Base-by-base conservation (phyloP, 129 eudicot genomes). In the Oenanthe sinensis region DNA sequence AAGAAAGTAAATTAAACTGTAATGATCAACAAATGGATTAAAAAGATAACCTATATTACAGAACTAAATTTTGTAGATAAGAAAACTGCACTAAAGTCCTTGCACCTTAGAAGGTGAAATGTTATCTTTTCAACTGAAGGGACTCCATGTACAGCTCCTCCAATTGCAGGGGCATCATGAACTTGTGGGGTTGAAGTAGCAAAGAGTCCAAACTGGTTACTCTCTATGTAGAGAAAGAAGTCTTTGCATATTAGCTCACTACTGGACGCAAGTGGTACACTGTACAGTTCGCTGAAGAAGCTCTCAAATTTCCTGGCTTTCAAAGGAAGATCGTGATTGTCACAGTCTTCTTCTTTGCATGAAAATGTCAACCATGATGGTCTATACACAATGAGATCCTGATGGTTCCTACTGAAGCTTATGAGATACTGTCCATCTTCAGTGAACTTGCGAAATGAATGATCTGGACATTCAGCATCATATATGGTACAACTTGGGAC, bases 171-270 rank as follows among this genome's bases (percentile, higher is more conserved):
- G 45, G 97, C 93, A 84, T 92, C 97, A 20, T 87, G 94, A 71
- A 89, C 84, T 86, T 90, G 99, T 43, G 97, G 90, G 67, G 96
- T 90, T 70, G 99, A 96, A 75, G 99, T 96, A 58, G 99, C 99
- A 80, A 96, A 96, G 45, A 96, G 81, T 68, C 99, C 99, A 73
- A 87, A 92, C 40, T 84, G 94, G 62, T 89, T 85, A 76, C 80
- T 84, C 80, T 96, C 99, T 33, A 81, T 69, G 68, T 96, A 96
- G 28, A 96, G 95, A 63, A 96, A 96, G 82, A 96, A 96, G 82
- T 96, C 99, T 80, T 92, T 96, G 85, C 97, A 96, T 85, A 96
- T 92, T 70, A 90, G 85, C 86, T 96, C 99, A 76, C 90, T 95
- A 81, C 88, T 90, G 39, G 95, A 86, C 76, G 99, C 97, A 78